Base-by-base conservation (phyloP, 768 basidiomycete species). In the Trametes coccinea region DNA sequence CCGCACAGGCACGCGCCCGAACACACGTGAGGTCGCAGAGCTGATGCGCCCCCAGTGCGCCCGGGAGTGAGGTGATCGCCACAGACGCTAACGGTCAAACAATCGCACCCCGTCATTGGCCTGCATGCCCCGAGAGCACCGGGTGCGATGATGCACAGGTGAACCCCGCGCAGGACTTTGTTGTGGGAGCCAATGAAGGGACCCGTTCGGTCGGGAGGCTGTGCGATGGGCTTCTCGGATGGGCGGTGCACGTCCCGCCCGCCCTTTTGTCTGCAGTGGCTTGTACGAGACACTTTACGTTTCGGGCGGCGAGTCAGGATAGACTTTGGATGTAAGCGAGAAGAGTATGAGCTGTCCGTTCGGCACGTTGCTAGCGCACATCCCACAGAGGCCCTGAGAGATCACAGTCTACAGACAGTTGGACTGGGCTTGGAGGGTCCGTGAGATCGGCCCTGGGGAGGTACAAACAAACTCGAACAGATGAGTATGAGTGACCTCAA, bases 11-110 rank as follows among this genome's bases (percentile, higher is more conserved):
- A 50, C 39, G 48, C 57, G 56, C 49, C 30, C 57, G 30, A 31
- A 37, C 8, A 37, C 31, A 52, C 14, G 30, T 43, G 41, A 52
- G 41, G 30, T 7, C 41, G 33, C 41, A 51, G 31, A 51, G 31
- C 49, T 51, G 49, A 45, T 59, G 40, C 57, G 57, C 56, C n/a
- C 39, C 41, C 29, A 33, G 45, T 47, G 44, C 44, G 56, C 56
- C 39, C 33, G 50, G 17, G 22, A 16, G n/a, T 39, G 13, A 10
- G 29, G 22, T 13, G 8, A 45, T 41, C 33, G 8, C 13, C 41
- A 27, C 13, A 11, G 30, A 48, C 50, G 61, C 55, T 22, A 14
- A 7, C 17, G 39, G 37, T 44, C 48, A 50, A 8, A 34, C 48
- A 29, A 50, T 17, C 40, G 46, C 33, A 13, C 14, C 33, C 37